A percentile compares a stretch with the other conserved stretches of the same genome.
phyloP scores from a whole-genome alignment of 2,329 filamentous ascomycete genomes.

The Pyricularia pennisetigena region DNA sequence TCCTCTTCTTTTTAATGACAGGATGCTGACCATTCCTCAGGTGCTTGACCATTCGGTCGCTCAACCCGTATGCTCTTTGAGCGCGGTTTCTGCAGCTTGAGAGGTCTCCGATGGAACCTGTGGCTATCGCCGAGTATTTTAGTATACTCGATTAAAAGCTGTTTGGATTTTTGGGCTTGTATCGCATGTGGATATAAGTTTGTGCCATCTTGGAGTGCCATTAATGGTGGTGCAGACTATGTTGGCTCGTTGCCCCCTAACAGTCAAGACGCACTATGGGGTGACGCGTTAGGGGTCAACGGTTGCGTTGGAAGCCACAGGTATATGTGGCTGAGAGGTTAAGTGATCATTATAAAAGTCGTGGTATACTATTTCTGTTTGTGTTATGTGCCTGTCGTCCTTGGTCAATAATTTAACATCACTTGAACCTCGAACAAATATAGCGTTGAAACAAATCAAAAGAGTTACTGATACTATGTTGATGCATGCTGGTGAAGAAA shows the following conservation, averaged over 20 bases:
- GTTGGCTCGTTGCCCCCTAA: not conserved
- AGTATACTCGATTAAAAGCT: not conserved
- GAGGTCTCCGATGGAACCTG: not conserved
- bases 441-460: not conserved
- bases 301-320: not conserved
- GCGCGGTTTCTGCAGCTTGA: not conserved
- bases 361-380: not conserved
- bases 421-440: not conserved
- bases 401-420: not conserved
- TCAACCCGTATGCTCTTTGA: conserved; percentile 66
- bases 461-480: not conserved
- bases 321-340: not conserved
- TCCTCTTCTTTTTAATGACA: not conserved
- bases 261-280: not conserved
- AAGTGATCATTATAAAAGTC: not conserved
- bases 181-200: not conserved
- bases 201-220: not conserved
- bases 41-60: conserved; percentile 72
- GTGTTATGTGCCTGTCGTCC: not conserved
- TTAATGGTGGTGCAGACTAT: not conserved
- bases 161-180: not conserved
- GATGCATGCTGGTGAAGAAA: not conserved
- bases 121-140: not conserved
- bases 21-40: conserved; percentile 36
- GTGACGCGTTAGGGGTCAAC: not conserved